phyloP scores from a whole-genome alignment of 176 grass and related monocot genomes.

The Phyllostachys edulis region DNA sequence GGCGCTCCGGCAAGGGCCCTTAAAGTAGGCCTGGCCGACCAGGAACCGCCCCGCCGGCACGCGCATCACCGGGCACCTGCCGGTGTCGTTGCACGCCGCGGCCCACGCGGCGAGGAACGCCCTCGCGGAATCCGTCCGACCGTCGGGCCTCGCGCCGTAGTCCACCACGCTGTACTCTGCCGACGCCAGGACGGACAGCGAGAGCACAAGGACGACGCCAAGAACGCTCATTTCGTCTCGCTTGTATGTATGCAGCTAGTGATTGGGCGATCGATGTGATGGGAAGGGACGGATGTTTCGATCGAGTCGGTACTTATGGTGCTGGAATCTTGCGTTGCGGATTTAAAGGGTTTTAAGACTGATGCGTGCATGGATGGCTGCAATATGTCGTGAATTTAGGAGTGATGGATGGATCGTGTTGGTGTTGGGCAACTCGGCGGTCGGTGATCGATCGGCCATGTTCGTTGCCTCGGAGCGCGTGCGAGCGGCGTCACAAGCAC shows the following conservation, averaged over 20 bases:
- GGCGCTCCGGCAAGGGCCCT: constrained; percentile 51
- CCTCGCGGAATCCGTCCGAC: constrained; percentile 24
- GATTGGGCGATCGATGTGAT: neutral
- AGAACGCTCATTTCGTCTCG: neutral
- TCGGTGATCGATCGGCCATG: neutral
- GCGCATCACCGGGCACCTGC: constrained; percentile 36
- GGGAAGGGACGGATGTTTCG: neutral
- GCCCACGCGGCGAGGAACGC: constrained; percentile 53
- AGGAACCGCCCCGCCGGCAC: constrained; percentile 52
- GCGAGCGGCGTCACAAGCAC: neutral
- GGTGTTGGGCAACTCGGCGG: neutral
- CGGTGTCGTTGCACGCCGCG: constrained; percentile 26
- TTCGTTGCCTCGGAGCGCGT: neutral
- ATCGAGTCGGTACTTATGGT: neutral
- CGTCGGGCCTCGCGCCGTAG: constrained; percentile 52
- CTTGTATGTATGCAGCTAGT: too few relatives aligned
- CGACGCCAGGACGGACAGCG: neutral
- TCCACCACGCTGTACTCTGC: constrained; percentile 48
- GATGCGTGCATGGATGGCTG: neutral
- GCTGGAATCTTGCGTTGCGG: neutral
- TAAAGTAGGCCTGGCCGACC: constrained; percentile 44
- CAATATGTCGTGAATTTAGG: neutral
- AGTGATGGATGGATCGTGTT: neutral
- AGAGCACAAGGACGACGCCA: neutral
- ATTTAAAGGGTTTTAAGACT: neutral